Evolutionary conservation across 2,329 filamentous ascomycete species (phyloP), one percentile per base, ranked within the genome.

Genomic region (Talaromyces islandicus): DNA sequence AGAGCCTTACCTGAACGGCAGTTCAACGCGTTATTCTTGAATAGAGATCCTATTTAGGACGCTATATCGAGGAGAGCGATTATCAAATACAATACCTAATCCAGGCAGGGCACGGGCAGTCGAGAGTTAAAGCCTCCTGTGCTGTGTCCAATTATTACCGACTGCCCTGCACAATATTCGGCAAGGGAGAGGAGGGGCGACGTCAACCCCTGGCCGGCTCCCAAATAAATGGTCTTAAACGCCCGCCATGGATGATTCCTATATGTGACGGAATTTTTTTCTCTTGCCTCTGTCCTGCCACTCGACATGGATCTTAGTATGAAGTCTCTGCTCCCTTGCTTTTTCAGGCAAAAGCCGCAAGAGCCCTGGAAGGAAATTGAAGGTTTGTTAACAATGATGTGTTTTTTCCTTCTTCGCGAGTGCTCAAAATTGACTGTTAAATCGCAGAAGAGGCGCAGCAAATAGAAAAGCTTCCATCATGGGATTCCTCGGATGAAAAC

Each of bases 401-500:
- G 0, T 46, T 24, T 1, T 11, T 46, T n/a, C 2, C 12, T 11
- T 24, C 12, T 12, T 21, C 3, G 17, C 7, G 17, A 46, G 3
- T 46, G 19, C 9, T 21, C 21, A 19, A 30, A 27, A 50, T 30
- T 62, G 24, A 64, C 60, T 24, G 53, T 21, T 24, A 57, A 24
- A 25, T 41, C 48, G 38, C 55, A 72, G 69, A 71, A 21, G 58
- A 64, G 25, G 65, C 65, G 24, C 61, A 65, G 29, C 27, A 65
- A 41, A 62, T 68, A n/a, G 66, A 70, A 57, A 62, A 70, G 38
- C 56, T 65, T 10, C 62, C 67, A 38, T 71, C 72, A 63, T 74
- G 71, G 72, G 62, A 66, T 54, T 65, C 67, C 4, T 65, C 69
- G 10, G 70, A 75, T 51, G 51, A 55, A 19, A 75, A 75, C 53